phyloP scores from a whole-genome alignment of 1,284 basidiomycete species.

The Sanghuangporus baumii region DNA sequence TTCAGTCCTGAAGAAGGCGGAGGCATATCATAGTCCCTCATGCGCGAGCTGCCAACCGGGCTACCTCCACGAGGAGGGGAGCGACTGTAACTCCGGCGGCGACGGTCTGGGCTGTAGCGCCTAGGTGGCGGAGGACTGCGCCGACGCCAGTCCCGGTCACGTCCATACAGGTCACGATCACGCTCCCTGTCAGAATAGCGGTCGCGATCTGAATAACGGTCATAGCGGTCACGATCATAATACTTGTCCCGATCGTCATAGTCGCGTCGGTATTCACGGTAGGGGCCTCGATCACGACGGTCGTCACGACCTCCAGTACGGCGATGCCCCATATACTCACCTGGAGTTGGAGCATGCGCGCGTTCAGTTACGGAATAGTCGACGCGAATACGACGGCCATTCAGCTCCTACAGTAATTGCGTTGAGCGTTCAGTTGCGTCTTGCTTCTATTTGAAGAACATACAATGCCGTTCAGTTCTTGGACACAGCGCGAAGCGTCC shows the following conservation, averaged over 20 bases:
- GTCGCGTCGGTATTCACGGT: constrained; percentile 39
- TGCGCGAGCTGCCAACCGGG: constrained; percentile 36
- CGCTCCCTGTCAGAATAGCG: constrained; percentile 41
- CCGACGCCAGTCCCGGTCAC: constrained; percentile 45
- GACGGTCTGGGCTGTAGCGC: constrained; percentile 63
- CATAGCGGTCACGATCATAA: constrained; percentile 33
- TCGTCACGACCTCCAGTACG: constrained; percentile 50
- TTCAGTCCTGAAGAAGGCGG: constrained; percentile 20
- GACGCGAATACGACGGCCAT: constrained; percentile 93
- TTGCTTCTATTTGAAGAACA: constrained; percentile 28
- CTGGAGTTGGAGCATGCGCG: constrained; percentile 93
- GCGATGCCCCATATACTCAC: constrained; percentile 94
- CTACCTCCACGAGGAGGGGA: constrained; percentile 75
- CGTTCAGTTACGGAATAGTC: constrained; percentile 94
- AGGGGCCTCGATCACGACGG: constrained; percentile 17
- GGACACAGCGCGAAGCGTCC: constrained; percentile 84
- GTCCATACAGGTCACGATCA: constrained; percentile 37
- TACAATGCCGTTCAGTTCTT: constrained; percentile 89
- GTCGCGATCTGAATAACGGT: constrained; percentile 3
- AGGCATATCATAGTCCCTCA: constrained; percentile 43
- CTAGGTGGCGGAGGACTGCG: constrained; percentile 59
- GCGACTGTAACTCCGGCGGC: constrained; percentile 69
- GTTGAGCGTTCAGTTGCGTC: not conserved
- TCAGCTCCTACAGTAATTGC: constrained; percentile 61
- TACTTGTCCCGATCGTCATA: constrained; percentile 20